Percentiles rank a stretch among this genome's conserved stretches.
Conservation (phyloP, 345 rosid genomes). For the Xanthoceras sorbifolium region DNA sequence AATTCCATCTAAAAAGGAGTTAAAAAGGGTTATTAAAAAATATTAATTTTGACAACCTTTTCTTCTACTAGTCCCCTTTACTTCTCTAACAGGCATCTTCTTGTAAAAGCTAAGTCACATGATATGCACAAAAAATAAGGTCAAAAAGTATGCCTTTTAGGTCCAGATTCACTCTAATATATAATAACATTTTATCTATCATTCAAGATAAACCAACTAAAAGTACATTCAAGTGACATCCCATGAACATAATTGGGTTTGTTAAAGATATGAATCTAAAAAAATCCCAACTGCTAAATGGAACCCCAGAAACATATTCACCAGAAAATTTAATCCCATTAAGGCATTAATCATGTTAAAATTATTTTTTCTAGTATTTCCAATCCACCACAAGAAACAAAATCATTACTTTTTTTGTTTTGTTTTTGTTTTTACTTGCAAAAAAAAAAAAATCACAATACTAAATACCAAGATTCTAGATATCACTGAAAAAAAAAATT, state of each 20-base stretch:
- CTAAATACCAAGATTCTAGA: background rate
- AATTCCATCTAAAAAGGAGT: background rate
- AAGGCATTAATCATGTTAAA: background rate
- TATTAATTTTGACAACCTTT: slow-evolving; percentile 14
- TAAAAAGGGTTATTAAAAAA: slow-evolving; percentile 1
- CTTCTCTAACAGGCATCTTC: background rate
- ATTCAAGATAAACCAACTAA: background rate
- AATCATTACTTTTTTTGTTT: background rate
- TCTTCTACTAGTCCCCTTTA: background rate
- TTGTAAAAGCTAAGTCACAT: slow-evolving; percentile 10
- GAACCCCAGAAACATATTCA: slow-evolving; percentile 1
- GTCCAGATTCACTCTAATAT: slow-evolving; percentile 21
- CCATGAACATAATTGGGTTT: background rate
- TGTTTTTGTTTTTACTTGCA: too few species aligned
- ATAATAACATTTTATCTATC: slow-evolving; percentile 8
- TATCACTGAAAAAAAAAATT: background rate
- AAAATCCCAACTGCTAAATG: background rate
- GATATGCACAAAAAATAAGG: slow-evolving; percentile 11
- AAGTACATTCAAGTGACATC: slow-evolving; percentile 4
- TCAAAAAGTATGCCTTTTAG: slow-evolving; percentile 19
- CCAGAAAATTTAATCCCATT: background rate
- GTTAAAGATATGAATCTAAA: background rate
- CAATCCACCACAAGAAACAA: background rate
- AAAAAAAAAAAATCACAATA: background rate
- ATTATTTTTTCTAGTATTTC: background rate